Percentiles rank a stretch among this genome's conserved stretches.
phyloP scores from a whole-genome alignment of 805 yeast genomes.

The Saturnispora sanitii region DNA sequence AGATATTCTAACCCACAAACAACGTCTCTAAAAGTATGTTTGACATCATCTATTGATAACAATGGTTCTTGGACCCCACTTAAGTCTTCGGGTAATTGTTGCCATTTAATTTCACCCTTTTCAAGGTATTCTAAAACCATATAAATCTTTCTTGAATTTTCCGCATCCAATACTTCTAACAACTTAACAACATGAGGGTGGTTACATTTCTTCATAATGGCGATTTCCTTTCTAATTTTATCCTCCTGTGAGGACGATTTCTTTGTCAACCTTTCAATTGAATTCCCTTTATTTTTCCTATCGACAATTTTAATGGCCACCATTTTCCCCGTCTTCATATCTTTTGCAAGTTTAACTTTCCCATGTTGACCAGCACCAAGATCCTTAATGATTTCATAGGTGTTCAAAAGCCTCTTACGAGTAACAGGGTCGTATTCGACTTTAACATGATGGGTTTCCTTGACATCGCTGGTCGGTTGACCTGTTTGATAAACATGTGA shows the following conservation, averaged over 20 bases:
- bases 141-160: conserved; percentile 73
- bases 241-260: conserved; percentile 42
- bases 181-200: conserved; percentile 90
- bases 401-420: conserved; percentile 71
- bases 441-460: conserved; percentile 71
- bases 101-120: conserved; percentile 89
- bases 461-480: conserved; percentile 34
- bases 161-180: conserved; percentile 82
- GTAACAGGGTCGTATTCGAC: conserved; percentile 85
- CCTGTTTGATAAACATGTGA: not conserved
- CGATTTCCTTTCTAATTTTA: conserved; percentile 76
- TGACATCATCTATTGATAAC: conserved; percentile 54
- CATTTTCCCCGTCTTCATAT: conserved; percentile 47
- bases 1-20: conserved; percentile 81
- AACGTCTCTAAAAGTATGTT: conserved; percentile 72
- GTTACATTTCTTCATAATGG: conserved; percentile 83
- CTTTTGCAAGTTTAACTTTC: conserved; percentile 86
- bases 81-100: conserved; percentile 25
- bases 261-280: conserved; percentile 32
- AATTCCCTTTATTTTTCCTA: conserved; percentile 43
- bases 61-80: conserved; percentile 41
- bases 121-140: conserved; percentile 83
- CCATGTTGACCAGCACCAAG: conserved; percentile 98
- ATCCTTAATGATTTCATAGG: conserved; percentile 81
- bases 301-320: conserved; percentile 95